phyloP scores from a whole-genome alignment of 2,329 filamentous ascomycete genomes.

The Drechslera avenae region DNA sequence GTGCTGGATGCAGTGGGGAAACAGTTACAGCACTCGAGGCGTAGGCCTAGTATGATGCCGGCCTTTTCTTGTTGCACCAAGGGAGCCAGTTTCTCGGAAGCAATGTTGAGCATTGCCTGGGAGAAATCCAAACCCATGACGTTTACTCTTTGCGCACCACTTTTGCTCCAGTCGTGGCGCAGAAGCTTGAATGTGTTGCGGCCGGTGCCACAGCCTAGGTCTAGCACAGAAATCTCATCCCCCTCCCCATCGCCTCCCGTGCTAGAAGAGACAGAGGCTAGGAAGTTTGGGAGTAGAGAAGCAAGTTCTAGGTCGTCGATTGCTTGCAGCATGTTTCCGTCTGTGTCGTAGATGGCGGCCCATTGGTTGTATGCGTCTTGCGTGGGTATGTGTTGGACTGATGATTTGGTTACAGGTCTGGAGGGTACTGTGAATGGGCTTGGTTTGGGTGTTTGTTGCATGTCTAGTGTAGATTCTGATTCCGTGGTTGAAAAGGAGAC shows the following conservation, averaged over 20 bases:
- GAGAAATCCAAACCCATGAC: constrained; percentile 64
- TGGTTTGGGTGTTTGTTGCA: constrained; percentile 24
- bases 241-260: no score
- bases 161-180: constrained; percentile 32
- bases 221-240: constrained; percentile 54
- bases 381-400: constrained; percentile 48
- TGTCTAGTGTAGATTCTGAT: constrained; percentile 35
- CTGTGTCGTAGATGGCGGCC: constrained; percentile 65
- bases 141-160: constrained; percentile 25
- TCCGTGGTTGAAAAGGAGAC: constrained; percentile 47
- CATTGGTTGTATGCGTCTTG: constrained; percentile 57
- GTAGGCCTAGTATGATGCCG: neutral
- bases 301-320: constrained; percentile 64
- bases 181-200: constrained; percentile 64
- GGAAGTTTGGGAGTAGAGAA: constrained; percentile 56
- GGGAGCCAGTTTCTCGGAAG: constrained; percentile 46
- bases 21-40: constrained; percentile 37
- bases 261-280: constrained; percentile 41
- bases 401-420: no score
- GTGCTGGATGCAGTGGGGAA: constrained; percentile 30
- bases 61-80: neutral
- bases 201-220: constrained; percentile 69
- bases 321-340: constrained; percentile 69
- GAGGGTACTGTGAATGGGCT: constrained; percentile 11
- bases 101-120: constrained; percentile 62